These are phyloP conservation scores for Fusarium caatingaense DNA, from an alignment of 2,329 filamentous ascomycete species.

Conservation along the genomic window DNA sequence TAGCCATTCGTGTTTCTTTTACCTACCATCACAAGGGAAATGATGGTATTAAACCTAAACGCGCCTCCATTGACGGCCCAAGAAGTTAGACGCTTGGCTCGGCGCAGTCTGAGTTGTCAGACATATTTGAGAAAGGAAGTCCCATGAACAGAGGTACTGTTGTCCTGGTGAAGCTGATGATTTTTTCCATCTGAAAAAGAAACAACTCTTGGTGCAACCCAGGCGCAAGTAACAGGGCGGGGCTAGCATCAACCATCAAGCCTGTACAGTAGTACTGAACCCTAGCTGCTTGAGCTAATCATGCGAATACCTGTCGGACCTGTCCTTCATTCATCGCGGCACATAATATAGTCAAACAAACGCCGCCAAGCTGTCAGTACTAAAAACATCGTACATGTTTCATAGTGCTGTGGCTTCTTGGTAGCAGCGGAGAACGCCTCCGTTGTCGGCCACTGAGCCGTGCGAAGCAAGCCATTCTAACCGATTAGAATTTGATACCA, in stretches of 20 bases:
- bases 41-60: background rate
- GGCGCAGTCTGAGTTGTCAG: background rate
- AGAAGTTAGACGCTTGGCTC: background rate
- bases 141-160: background rate
- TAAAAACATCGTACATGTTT: background rate
- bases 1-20: background rate
- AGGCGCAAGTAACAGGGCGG: conserved; percentile 32
- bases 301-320: conserved; percentile 9
- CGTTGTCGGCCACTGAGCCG: conserved; percentile 28
- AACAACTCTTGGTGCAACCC: conserved; percentile 7
- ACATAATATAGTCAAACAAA: background rate
- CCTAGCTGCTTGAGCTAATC: background rate
- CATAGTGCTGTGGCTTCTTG: conserved; percentile 15
- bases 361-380: conserved; percentile 15
- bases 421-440: conserved; percentile 23
- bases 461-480: conserved; percentile 14
- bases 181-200: background rate
- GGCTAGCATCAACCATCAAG: conserved; percentile 15
- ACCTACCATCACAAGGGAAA: background rate
- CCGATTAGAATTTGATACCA: conserved; percentile 24
- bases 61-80: background rate
- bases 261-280: background rate
- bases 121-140: background rate
- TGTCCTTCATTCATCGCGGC: background rate
- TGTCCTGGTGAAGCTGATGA: background rate